Evolutionary conservation across 345 rosid genomes (phyloP), one percentile per base, ranked within the genome.

Genomic region (Lagerstroemia speciosa): DNA sequence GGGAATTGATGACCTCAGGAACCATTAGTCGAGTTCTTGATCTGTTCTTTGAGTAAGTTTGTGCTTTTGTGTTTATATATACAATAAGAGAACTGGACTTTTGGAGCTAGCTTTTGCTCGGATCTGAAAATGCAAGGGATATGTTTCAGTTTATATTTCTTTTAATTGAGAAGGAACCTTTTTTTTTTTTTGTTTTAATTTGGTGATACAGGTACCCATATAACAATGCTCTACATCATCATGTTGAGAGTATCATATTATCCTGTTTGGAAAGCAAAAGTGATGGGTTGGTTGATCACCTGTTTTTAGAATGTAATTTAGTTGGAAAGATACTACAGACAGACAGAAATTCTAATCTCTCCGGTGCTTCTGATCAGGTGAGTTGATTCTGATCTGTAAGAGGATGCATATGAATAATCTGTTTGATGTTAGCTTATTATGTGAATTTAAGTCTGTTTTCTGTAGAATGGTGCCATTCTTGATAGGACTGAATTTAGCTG

Each of bases 211-310:
- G 99, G 89, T 95, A 95, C 71, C 97, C 96, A 0, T 95, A 76
- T 83, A 95, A 92, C 74, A 95, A 95, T 71, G 96, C 96, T 17
- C 73, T 95, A 79, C 99, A 95, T 82, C 98, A 92, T 83, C 98
- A 92, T 62, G 94, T 90, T 48, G 99, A 94, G 80, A 95, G 88
- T 75, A 85, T 92, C 68, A 76, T 92, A 73, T 67, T 81, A 53
- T 89, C 96, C 29, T 95, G 99, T 80, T 78, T 90, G 83, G 98
- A 92, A 76, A 87, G 83, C 71, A 92, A 84, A 82, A 86, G 77
- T 34, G 85, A 83, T 14, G 34, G 73, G 26, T 74, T 89, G 77
- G 77, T 90, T 58, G 82, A 81, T 76, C 90, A 94, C 76, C 82
- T 92, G 77, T 86, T 94, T 76, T 80, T 52, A 73, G 97, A 94